Evolutionary conservation across 441 rosid genomes (phyloP), one percentile per base, ranked within the genome.

Genomic region (Pelargonium citronellum): DNA sequence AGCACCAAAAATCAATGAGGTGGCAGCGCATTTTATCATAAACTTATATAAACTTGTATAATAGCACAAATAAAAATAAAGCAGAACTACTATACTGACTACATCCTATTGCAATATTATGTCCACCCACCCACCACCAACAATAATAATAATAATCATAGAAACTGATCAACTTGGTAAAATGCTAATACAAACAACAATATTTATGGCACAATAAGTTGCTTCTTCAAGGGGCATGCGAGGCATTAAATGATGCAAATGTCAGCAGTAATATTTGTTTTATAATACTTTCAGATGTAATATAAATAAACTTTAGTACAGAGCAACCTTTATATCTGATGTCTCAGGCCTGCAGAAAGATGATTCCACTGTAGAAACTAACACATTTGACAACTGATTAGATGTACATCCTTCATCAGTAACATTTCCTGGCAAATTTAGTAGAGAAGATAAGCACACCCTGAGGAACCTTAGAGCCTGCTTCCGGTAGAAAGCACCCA

Each of bases 371-470:
- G 85, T 73, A 66, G 95, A 89, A 85, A 87, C 89, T 71, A 95
- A 74, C 79, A 86, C 72, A 39, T 84, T 73, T 43, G 95, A 87
- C 81, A 95, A 75, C 57, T 86, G 85, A 76, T 79, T 84, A 22
- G 83, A 69, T 58, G 89, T 89, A 70, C 73, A 87, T 69, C 84
- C 87, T 70, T 86, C 97, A 70, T 95, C 98, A 74, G 83, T 64
- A 78, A 86, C 80, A 82, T 84, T 87, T 55, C 92, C 98, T 19
- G 99, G 98, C 82, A 95, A 86, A 82, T 88, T 92, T 76, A 95
- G 97, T 81, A 91, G 99, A 80, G 99, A 89, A 75, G 88, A 79
- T 73, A 95, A 79, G 85, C 99, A 95, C 71, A 89, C 95, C 58
- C 88, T 85, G 68, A 92, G 94, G 72, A 95, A 95, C 78, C 81